Conservation (phyloP, 225 moss, liverwort and hornwort genomes). For the Climacium dendroides region DNA sequence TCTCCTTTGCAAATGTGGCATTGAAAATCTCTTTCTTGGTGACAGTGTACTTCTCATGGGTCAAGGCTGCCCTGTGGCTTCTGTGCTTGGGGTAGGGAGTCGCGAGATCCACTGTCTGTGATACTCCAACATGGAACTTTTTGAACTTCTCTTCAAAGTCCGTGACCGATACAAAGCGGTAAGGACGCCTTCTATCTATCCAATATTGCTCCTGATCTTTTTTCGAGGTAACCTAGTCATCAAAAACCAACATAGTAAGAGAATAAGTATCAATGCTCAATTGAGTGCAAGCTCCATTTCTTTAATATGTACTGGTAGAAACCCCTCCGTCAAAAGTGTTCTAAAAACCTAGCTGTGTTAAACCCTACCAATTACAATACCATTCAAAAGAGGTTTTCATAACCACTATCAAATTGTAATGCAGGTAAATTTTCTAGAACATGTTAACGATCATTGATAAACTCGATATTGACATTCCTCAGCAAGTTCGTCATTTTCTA, state of each 20-base stretch:
- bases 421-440: neutral
- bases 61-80: slow-evolving; percentile 42
- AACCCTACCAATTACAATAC: neutral
- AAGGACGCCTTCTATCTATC: slow-evolving; percentile 24
- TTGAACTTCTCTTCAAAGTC: slow-evolving; percentile 33
- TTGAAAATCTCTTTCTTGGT: slow-evolving; percentile 43
- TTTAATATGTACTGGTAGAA: neutral
- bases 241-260: neutral
- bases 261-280: neutral
- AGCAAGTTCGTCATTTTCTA: neutral
- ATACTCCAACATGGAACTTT: slow-evolving; percentile 22
- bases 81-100: slow-evolving; percentile 31
- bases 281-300: neutral
- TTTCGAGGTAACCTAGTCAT: slow-evolving; percentile 31
- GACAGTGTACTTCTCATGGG: slow-evolving; percentile 34
- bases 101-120: slow-evolving; percentile 14
- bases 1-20: slow-evolving; percentile 40
- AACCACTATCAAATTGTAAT: neutral
- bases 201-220: slow-evolving; percentile 55
- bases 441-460: neutral
- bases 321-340: neutral
- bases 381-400: neutral
- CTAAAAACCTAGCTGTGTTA: neutral
- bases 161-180: slow-evolving; percentile 24
- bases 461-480: neutral